A percentile compares a stretch with the other conserved stretches of the same genome.
These are phyloP conservation scores for Vanilla planifolia DNA, from an alignment of 106 monocot species.

Conservation along the genomic window DNA sequence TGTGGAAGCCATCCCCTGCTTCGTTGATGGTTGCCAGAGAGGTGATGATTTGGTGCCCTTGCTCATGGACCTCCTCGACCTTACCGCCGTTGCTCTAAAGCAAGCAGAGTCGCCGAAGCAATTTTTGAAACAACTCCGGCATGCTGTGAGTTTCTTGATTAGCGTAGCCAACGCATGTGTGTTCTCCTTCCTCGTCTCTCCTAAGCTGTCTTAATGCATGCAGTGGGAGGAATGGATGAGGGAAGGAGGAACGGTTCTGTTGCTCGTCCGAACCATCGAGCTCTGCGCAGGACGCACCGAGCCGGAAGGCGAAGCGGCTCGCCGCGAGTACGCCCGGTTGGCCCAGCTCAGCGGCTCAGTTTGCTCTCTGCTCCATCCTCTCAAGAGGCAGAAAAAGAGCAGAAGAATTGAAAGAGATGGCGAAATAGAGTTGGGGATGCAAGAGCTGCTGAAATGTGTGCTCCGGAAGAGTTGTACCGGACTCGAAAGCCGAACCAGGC, in stretches of 20 bases:
- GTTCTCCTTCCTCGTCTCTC: not conserved
- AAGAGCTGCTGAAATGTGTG: conserved; percentile 27
- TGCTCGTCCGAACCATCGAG: conserved; percentile 29
- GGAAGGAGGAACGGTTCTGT: not conserved
- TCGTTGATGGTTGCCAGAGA: conserved; percentile 4
- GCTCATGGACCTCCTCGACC: conserved; percentile 15
- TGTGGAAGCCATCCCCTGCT: conserved; percentile 15
- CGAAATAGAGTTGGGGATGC: conserved; percentile 29
- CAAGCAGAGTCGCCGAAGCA: not conserved
- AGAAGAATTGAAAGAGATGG: not conserved
- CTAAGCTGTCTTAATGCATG: not conserved
- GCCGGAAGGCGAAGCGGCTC: not conserved
- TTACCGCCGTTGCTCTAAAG: not conserved
- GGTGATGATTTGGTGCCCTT: conserved; percentile 11
- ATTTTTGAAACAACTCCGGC: conserved; percentile 6
- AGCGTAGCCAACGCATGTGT: not conserved
- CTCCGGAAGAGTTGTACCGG: conserved; percentile 14
- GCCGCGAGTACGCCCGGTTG: conserved; percentile 6
- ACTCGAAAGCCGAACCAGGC: conserved; percentile 26
- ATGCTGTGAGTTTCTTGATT: conserved; percentile 20
- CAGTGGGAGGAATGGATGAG: conserved; percentile 42
- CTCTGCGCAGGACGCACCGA: conserved; percentile 16
- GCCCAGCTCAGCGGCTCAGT: conserved; percentile 15
- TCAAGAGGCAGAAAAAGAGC: conserved; percentile 6
- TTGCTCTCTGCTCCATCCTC: conserved; percentile 20